A percentile compares a stretch with the other conserved stretches of the same genome.
Conservation (phyloP, 768 basidiomycete species). For the Gautieria morchelliformis region DNA sequence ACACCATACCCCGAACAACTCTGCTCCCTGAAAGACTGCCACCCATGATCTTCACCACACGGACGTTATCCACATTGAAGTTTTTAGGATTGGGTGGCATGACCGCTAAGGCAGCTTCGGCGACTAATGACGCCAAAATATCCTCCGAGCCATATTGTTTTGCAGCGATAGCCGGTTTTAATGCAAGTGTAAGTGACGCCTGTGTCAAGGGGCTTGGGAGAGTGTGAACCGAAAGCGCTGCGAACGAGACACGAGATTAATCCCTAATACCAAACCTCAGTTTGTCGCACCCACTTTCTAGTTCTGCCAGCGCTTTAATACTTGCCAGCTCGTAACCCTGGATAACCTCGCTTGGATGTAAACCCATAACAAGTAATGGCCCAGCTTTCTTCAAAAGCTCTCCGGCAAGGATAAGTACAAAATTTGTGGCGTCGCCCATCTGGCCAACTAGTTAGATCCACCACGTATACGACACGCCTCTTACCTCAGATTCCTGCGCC, state of each 20-base stretch:
- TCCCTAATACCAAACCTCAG: neutral
- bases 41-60: slow-evolving; percentile 98
- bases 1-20: slow-evolving; percentile 97
- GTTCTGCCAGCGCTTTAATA: slow-evolving; percentile 71
- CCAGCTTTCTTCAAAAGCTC: slow-evolving; percentile 93
- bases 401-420: slow-evolving; percentile 90
- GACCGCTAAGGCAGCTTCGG: slow-evolving; percentile 85
- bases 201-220: slow-evolving; percentile 66
- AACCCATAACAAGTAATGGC: slow-evolving; percentile 86
- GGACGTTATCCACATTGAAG: slow-evolving; percentile 97
- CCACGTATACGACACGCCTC: neutral
- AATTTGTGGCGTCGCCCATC: slow-evolving; percentile 98
- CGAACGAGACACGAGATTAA: slow-evolving; percentile 10
- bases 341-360: slow-evolving; percentile 93
- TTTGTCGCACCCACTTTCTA: slow-evolving; percentile 63
- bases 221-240: slow-evolving; percentile 62
- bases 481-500: slow-evolving; percentile 88
- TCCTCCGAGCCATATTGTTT: slow-evolving; percentile 97
- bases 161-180: slow-evolving; percentile 88
- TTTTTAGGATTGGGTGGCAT: slow-evolving; percentile 84
- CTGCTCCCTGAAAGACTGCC: slow-evolving; percentile 75
- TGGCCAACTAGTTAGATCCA: slow-evolving; percentile 20
- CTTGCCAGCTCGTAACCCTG: slow-evolving; percentile 92
- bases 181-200: slow-evolving; percentile 59
- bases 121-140: slow-evolving; percentile 68